Conservation (phyloP, 169 alveolate genomes). For the Cryptosporidium sp. region DNA sequence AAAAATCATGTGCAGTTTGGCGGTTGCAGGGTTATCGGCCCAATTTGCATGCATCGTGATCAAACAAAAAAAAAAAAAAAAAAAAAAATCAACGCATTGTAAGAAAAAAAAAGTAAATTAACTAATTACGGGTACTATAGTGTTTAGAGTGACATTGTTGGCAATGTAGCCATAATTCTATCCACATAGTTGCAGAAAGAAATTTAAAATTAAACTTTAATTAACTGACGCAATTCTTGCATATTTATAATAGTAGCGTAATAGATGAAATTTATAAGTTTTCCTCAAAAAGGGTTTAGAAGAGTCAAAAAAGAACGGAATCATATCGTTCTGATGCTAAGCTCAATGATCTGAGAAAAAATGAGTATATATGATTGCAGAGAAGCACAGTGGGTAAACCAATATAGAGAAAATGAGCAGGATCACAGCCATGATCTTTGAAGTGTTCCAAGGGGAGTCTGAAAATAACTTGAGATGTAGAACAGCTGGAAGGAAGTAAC, state of each 20-base stretch:
- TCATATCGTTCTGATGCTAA: background rate
- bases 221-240: slow-evolving; percentile 14
- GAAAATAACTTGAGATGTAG: slow-evolving; percentile 53
- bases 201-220: background rate
- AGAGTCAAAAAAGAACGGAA: background rate
- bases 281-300: background rate
- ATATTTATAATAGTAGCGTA: slow-evolving; percentile 1
- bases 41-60: background rate
- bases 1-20: background rate
- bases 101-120: no score
- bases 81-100: no score
- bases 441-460: slow-evolving; percentile 22
- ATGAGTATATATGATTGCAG: slow-evolving; percentile 63
- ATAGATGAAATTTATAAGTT: background rate
- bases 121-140: background rate
- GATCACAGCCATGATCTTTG: slow-evolving; percentile 39
- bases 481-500: slow-evolving; percentile 71
- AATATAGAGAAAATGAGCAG: slow-evolving; percentile 49
- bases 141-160: background rate
- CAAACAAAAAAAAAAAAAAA: background rate
- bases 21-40: background rate
- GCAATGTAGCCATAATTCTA: background rate
- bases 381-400: slow-evolving; percentile 64
- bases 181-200: background rate
- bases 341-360: slow-evolving; percentile 29